These are phyloP conservation scores for Cryptosporidium meleagridis DNA, from an alignment of 169 alveolate species.

Conservation along the genomic window DNA sequence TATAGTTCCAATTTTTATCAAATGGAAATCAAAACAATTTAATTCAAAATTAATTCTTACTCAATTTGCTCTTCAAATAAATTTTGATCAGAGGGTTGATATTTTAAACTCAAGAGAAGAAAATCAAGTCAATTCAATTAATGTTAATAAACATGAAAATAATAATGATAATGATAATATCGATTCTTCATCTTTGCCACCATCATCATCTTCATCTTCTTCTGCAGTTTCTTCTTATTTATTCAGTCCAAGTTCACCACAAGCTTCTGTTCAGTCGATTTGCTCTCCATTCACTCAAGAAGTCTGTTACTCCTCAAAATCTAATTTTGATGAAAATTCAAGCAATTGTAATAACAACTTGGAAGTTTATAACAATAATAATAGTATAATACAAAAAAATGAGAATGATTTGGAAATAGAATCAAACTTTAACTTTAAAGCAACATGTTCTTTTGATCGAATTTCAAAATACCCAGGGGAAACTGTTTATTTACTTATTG, in stretches of 20 bases:
- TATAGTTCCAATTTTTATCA: conserved; percentile 49
- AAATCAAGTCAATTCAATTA: background rate
- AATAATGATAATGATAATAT: background rate
- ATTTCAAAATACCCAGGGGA: conserved; percentile 57
- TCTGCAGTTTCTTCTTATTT: background rate
- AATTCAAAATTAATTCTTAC: conserved; percentile 27
- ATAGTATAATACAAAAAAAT: background rate
- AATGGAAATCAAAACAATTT: conserved; percentile 28
- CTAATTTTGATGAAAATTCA: background rate
- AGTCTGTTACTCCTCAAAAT: background rate
- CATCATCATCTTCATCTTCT: background rate
- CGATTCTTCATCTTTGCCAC: background rate
- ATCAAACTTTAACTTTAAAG: background rate
- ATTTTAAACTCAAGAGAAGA: background rate
- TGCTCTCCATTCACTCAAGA: conserved; percentile 7
- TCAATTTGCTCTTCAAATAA: conserved; percentile 51
- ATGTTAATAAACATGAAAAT: background rate
- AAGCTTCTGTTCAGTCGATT: background rate
- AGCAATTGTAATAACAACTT: background rate
- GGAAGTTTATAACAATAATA: background rate
- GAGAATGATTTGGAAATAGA: background rate
- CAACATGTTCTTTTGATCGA: conserved; percentile 42
- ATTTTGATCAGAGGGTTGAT: background rate
- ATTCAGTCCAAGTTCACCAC: conserved; percentile 8
- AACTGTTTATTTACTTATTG: conserved; percentile 31